Base-by-base conservation (phyloP, 768 basidiomycete genomes). In the Chlorophyllum brunneum region DNA sequence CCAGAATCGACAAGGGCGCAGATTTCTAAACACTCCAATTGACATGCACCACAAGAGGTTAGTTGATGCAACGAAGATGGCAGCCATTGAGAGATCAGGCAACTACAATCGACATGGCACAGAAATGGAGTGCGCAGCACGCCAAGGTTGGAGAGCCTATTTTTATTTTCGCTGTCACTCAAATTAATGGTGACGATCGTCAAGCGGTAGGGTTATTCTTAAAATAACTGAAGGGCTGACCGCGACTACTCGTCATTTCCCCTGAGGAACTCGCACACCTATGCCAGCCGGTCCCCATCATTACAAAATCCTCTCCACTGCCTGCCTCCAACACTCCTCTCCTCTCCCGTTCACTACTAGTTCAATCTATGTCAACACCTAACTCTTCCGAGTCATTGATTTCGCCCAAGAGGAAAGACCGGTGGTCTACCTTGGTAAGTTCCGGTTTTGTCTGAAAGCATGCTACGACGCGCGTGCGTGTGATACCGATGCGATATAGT, bases 361-460 rank as follows among this genome's bases (percentile, higher is more conserved):
- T 11, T 13, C 24, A 5, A 4, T 16, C 27, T 13, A 45, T 46
- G 51, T 37, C 51, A 23, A 24, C 40, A 26, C 18, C 49, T 10
- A 22, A 16, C 7, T 53, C 44, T 15, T 53, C 44, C 22, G 51
- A 30, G 15, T 38, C 42, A 3, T 30, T 45, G 26, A 18, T 44
- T 22, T 53, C 51, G 15, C 37, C 51, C 22, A 16, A 16, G 18
- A 39, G 30, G 33, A 53, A 31, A 37, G 48, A 46, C 26, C 37
- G 34, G 8, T 54, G 56, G 56, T 47, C 44, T 7, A 42, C 54
- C 47, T 33, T 57, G 24, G 56, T 57, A 24, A 33, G 48, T 23
- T 36, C n/a, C 11, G 8, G 30, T 39, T 44, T 37, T 22, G 30
- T 39, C 13, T 30, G 20, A 23, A 10, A 4, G 48, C 39, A 22